These are phyloP conservation scores for Hericium alpestre DNA, from an alignment of 768 basidiomycete species.

Conservation along the genomic window DNA sequence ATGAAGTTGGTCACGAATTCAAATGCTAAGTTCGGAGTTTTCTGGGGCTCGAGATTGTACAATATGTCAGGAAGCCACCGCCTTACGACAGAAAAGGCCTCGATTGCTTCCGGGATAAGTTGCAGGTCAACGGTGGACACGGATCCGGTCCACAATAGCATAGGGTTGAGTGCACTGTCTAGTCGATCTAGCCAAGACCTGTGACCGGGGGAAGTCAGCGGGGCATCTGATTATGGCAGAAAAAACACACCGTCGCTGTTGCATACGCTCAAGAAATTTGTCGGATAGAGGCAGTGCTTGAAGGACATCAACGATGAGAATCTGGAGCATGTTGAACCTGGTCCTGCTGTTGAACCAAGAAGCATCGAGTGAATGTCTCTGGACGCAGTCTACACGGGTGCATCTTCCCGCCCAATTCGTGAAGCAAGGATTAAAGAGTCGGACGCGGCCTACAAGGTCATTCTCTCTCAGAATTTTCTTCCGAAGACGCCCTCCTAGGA, in stretches of 20 bases:
- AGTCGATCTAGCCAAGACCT: background rate
- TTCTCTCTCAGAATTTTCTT: background rate
- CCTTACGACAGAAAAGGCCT: background rate
- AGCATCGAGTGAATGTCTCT: background rate
- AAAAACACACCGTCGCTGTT: background rate
- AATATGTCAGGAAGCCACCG: background rate
- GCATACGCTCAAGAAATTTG: background rate
- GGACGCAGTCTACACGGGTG: background rate
- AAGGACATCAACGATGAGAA: background rate
- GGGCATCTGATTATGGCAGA: too few species aligned
- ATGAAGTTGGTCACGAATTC: background rate
- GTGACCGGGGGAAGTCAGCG: too few species aligned
- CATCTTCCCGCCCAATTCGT: background rate
- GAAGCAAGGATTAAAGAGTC: background rate
- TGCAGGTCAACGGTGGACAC: background rate
- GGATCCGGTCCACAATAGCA: background rate
- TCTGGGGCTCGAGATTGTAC: background rate
- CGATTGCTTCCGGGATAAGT: background rate
- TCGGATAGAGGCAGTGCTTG: background rate
- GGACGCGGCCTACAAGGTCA: background rate
- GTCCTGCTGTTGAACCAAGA: background rate
- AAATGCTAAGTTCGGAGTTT: background rate
- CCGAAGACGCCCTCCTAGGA: background rate
- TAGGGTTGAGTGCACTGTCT: background rate
- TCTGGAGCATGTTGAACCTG: background rate